Base-by-base conservation (phyloP, 139 green algal genomes). In the Coelastrella sp. region DNA sequence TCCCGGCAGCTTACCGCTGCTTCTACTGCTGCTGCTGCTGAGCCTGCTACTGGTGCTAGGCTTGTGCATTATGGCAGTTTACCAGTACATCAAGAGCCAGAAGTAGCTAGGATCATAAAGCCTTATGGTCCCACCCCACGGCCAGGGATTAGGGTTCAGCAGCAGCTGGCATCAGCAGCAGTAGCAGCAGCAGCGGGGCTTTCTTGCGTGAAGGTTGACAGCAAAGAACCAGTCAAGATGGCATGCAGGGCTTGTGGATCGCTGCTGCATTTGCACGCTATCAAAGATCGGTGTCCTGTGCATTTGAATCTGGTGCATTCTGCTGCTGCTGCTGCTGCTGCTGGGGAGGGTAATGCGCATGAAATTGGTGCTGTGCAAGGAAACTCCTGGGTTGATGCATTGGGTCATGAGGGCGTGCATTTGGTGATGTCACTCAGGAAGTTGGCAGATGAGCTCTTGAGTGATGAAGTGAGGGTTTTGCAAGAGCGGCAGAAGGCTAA, bases 171-270 rank as follows among this genome's bases (percentile, higher is more conserved):
- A 38, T 25, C 53, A 48, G 32, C 53, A 27, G 75, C 40, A 6
- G 53, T n/a, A 41, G 75, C 75, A 40, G 35, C 51, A 71, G 75
- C 51, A 40, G 75, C 75, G 30, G 75, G 75, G 35, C 53, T 82
- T 2, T 34, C n/a, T 17, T 15, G 37, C 50, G 25, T 71, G 6
- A 17, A 48, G 48, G 45, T 81, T 25, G 5, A 50, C n/a, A 19
- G 27, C 5, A 27, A 17, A 6, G 45, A 66, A 15, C 32, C 37
- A 23, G 32, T 7, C 17, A 32, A 32, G 50, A 11, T 23, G 3
- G 25, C 19, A 51, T 69, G 35, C 27, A 38, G 23, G 21, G 35
- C 8, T 2, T 82, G 75, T 48, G 19, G 43, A 13, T 51, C 51
- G 34, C 30, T 32, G 27, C 73, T 50, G 34, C 73, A 81, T 37